Base-by-base conservation (phyloP, 495 filamentous ascomycete genomes). In the Aspergillus indologenus region DNA sequence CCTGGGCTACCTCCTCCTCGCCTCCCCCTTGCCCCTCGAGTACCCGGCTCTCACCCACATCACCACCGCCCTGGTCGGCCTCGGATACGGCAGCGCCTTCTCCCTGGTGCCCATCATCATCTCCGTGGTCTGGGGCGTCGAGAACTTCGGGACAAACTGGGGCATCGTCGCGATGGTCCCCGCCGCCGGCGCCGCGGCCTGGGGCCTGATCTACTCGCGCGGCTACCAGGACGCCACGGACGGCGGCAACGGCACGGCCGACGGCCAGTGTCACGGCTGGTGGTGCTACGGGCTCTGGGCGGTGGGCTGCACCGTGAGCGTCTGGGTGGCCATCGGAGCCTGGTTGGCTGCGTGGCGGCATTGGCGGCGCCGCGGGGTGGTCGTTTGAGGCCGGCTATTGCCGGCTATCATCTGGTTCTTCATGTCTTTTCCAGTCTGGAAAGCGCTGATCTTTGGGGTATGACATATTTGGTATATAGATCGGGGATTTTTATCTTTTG, bases 111-210 rank as follows among this genome's bases (percentile, higher is more conserved):
- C 94, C 3, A 96, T 97, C 66, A 88, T 97, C 59, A 86, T 97
- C 62, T 88, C 84, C 53, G 90, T 96, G 22, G 92, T 98, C 46
- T 98, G 94, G 94, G 94, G 94, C 40, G 91, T 96, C 1, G 90
- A 96, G 75, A 98, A 98, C 71, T 98, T 98, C 70, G 94, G 90
- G 58, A 98, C 94, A 2, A 98, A 98, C 64, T 98, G 93, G 87
- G 94, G 94, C 15, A 91, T 97, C 59, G 86, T 98, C 17, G 90
- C 90, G 34, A 90, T 95, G 76, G 87, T 92, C 50, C 94, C 94
- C 9, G 94, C 92, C 1, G 70, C 84, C 2, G 93, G 93, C 0
- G 91, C 92, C 0, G 87, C 90, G 0, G 76, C 92, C 11, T 98
- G 90, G 91, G 90, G 94, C 0, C 62, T 90, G 4, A 73, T 96